Base-by-base conservation (phyloP, 306 rosid genomes). In the Quillaja saponaria region DNA sequence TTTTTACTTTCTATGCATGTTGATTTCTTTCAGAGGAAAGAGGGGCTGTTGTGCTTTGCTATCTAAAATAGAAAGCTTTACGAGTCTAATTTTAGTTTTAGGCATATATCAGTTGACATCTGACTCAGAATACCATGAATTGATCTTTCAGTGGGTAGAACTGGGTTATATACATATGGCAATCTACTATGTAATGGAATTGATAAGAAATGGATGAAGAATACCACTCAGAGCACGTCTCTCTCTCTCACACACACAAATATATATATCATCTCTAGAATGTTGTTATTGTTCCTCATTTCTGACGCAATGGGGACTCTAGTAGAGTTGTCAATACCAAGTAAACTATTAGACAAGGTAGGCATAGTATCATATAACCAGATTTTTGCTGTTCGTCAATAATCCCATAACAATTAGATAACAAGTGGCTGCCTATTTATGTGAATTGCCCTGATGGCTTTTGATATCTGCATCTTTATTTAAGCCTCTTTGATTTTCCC, bases 381-480 rank as follows among this genome's bases (percentile, higher is more conserved):
- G 19, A 48, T 57, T 63, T 72, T 31, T 58, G 8, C n/a, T 31
- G 40, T 75, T 64, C 16, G 49, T 18, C 13, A 39, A 45, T 5
- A n/a, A 11, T 67, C 49, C 31, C 62, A 4, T 4, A 15, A 31
- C 39, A 34, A 14, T 52, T 41, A 38, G 50, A 38, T 53, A 8
- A 14, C 57, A 8, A 28, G 21, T 6, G 34, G 7, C 13, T 53
- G 14, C 59, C 59, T 41, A n/a, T 66, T 47, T 51, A 48, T 55
- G 34, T 54, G 51, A 70, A 52, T 25, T 52, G 16, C 20, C 20
- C 37, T 3, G 37, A 14, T 58, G 13, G 17, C 25, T 65, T 40
- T n/a, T 17, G n/a, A n/a, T n/a, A 15, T n/a, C 4, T 6, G 9
- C 2, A 15, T 54, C 60, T 51, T 8, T 34, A 8, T 46, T 54